Conservation (phyloP, 768 basidiomycete genomes). For the Tricholoma saponaceum region DNA sequence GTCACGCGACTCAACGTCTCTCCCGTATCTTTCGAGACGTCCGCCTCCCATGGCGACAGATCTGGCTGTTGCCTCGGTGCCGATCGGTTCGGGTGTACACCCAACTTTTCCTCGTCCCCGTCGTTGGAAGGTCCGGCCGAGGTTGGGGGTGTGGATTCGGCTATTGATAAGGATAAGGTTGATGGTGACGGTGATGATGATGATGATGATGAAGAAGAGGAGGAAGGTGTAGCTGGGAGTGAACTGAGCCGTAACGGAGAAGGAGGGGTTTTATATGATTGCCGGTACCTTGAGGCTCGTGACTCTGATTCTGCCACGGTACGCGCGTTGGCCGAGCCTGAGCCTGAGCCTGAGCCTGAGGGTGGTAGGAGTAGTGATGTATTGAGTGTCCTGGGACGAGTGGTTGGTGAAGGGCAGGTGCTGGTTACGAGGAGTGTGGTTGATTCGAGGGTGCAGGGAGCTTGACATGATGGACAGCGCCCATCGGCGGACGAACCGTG, state of each 20-base stretch:
- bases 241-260: background rate
- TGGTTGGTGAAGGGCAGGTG: background rate
- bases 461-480: constrained; percentile 16
- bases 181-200: background rate
- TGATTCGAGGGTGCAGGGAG: constrained; percentile 10
- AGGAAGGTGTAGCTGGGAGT: background rate
- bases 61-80: background rate
- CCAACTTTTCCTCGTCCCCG: background rate
- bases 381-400: background rate
- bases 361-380: background rate
- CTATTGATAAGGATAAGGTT: background rate
- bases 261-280: background rate
- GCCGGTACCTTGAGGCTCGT: background rate
- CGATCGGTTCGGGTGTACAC: background rate
- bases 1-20: constrained; percentile 5
- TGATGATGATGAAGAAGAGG: background rate
- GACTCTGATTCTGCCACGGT: background rate
- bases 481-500: constrained; percentile 15
- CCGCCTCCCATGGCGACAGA: background rate
- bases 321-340: background rate
- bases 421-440: background rate
- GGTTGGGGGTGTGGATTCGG: background rate
- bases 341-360: too few relatives aligned
- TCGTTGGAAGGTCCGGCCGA: background rate
- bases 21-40: background rate